These are phyloP conservation scores for Aureobasidium mangrovei DNA, from an alignment of 2,329 filamentous ascomycete genomes.

Conservation along the genomic window DNA sequence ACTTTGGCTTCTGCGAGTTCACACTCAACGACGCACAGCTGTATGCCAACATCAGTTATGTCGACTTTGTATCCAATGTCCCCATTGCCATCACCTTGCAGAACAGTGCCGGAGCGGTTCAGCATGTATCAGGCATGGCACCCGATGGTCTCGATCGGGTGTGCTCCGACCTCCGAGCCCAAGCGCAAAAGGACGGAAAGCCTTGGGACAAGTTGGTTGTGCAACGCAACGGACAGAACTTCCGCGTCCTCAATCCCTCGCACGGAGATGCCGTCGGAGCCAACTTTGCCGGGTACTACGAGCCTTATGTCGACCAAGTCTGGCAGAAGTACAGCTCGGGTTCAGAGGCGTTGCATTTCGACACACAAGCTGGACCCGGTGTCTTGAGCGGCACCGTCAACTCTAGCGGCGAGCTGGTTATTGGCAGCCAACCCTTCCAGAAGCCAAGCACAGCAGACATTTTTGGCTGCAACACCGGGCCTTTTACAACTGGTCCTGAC, in stretches of 20 bases:
- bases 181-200: slow-evolving; percentile 47
- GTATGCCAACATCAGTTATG: slow-evolving; percentile 38
- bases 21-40: slow-evolving; percentile 40
- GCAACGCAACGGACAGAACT: slow-evolving; percentile 26
- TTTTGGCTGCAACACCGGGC: slow-evolving; percentile 57
- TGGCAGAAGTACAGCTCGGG: slow-evolving; percentile 39
- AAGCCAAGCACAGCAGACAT: slow-evolving; percentile 56
- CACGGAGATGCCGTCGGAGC: slow-evolving; percentile 39
- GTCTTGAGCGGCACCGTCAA: slow-evolving; percentile 43
- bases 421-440: slow-evolving; percentile 43
- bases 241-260: slow-evolving; percentile 39
- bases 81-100: slow-evolving; percentile 33
- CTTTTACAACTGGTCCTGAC: slow-evolving; percentile 44
- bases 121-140: slow-evolving; percentile 51
- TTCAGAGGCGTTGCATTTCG: slow-evolving; percentile 37
- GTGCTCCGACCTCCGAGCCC: slow-evolving; percentile 45
- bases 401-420: slow-evolving; percentile 32
- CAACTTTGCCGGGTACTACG: slow-evolving; percentile 47
- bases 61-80: slow-evolving; percentile 32
- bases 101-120: slow-evolving; percentile 30
- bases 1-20: slow-evolving; percentile 41
- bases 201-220: slow-evolving; percentile 58
- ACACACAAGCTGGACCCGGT: slow-evolving; percentile 56
- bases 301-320: slow-evolving; percentile 44
- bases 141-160: slow-evolving; percentile 50